A percentile compares a stretch with the other conserved stretches of the same genome.
These are phyloP conservation scores for Leccinum barrowsii DNA, from an alignment of 768 basidiomycete genomes.

Conservation along the genomic window DNA sequence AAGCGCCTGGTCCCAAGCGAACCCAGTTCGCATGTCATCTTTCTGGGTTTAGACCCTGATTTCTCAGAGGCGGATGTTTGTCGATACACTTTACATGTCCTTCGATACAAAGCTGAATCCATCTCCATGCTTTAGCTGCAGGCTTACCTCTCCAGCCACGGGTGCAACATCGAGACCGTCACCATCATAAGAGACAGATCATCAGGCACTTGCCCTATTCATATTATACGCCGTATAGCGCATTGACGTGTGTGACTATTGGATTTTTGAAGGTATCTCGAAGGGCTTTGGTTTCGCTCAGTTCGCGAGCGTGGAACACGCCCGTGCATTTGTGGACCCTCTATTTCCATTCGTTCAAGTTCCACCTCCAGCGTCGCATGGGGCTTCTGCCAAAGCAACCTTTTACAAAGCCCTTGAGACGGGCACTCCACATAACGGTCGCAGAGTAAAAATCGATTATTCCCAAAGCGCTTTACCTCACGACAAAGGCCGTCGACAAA, in stretches of 20 bases:
- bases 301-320: conserved; percentile 82
- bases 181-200: conserved; percentile 96
- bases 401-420: conserved; percentile 76
- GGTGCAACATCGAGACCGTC: conserved; percentile 78
- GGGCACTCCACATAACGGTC: conserved; percentile 69
- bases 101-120: conserved; percentile 35
- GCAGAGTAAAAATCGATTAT: conserved; percentile 93
- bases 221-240: conserved; percentile 59
- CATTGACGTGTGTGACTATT: conserved; percentile 72
- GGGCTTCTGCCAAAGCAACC: conserved; percentile 66
- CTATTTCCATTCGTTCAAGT: conserved; percentile 89
- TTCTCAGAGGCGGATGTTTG: conserved; percentile 92
- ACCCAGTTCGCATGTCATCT: conserved; percentile 90
- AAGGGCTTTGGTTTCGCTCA: conserved; percentile 98
- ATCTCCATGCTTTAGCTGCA: conserved; percentile 58
- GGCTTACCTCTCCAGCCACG: conserved; percentile 67
- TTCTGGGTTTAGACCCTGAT: conserved; percentile 89
- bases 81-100: conserved; percentile 36
- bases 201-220: conserved; percentile 90
- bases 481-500: conserved; percentile 61
- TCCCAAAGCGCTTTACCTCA: conserved; percentile 80
- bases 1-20: conserved; percentile 82
- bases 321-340: conserved; percentile 87
- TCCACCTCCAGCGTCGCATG: conserved; percentile 87
- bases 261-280: conserved; percentile 78